A percentile compares a stretch with the other conserved stretches of the same genome.
phyloP scores from a whole-genome alignment of 2,329 filamentous ascomycete genomes.

The Hypoxylon sp. region DNA sequence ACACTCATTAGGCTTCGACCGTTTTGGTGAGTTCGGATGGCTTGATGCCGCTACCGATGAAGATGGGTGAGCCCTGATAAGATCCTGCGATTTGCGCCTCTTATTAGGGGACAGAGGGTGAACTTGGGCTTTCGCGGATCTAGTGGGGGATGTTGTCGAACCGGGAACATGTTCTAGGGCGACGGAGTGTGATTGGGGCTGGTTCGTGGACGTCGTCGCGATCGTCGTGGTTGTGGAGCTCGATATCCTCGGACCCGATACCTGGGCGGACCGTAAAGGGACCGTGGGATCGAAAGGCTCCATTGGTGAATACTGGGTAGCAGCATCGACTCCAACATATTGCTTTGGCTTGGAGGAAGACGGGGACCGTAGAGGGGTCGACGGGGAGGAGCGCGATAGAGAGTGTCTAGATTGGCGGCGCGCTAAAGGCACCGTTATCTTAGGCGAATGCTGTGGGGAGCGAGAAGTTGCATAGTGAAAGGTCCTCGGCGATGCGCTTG shows the following conservation, averaged over 20 bases:
- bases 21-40: slow-evolving; percentile 64
- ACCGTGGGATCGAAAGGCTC: slow-evolving; percentile 61
- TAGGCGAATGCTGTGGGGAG: slow-evolving; percentile 60
- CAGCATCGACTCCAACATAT: slow-evolving; percentile 65
- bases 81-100: slow-evolving; percentile 62
- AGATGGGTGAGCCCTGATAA: slow-evolving; percentile 50
- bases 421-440: slow-evolving; percentile 60
- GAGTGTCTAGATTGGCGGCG: slow-evolving; percentile 58
- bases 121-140: slow-evolving; percentile 28
- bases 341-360: slow-evolving; percentile 54
- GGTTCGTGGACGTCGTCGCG: slow-evolving; percentile 38
- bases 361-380: slow-evolving; percentile 52
- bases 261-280: slow-evolving; percentile 52
- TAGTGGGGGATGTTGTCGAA: slow-evolving; percentile 47
- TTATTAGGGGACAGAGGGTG: slow-evolving; percentile 58
- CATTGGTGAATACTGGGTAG: slow-evolving; percentile 66
- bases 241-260: slow-evolving; percentile 53
- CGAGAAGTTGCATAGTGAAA: slow-evolving; percentile 65
- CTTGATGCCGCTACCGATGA: slow-evolving; percentile 51
- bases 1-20: slow-evolving; percentile 64
- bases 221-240: slow-evolving; percentile 39
- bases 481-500: slow-evolving; percentile 67
- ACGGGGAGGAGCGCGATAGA: slow-evolving; percentile 53
- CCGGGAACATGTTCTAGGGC: slow-evolving; percentile 48
- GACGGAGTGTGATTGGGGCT: slow-evolving; percentile 38